Conservation (phyloP, 768 basidiomycete species). For the Tulasnella sp. region DNA sequence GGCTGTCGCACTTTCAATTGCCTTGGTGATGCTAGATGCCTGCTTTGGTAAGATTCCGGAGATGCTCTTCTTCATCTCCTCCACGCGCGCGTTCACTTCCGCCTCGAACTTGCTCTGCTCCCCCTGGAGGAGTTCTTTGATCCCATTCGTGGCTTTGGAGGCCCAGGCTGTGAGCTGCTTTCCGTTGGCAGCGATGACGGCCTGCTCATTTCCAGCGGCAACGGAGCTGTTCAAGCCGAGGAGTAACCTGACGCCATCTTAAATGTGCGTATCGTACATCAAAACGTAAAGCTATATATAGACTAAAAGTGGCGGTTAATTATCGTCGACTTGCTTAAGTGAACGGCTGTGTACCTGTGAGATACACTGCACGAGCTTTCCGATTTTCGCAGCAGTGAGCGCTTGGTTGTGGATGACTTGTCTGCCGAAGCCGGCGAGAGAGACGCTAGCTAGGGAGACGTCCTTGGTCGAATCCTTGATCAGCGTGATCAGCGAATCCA, state of each 20-base stretch:
- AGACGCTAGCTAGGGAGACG: not conserved
- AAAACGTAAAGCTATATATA: not conserved
- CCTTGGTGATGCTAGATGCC: no score
- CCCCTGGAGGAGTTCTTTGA: no score
- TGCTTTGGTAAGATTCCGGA: no score
- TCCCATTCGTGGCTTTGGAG: no score
- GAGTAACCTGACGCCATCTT: not conserved
- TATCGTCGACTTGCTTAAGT: not conserved
- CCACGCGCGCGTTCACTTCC: no score
- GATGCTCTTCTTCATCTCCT: no score
- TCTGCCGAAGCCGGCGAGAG: not conserved
- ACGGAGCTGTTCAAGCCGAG: not conserved
- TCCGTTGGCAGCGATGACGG: no score
- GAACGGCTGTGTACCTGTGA: not conserved
- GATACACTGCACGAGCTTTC: not conserved
- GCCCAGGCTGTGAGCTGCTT: no score
- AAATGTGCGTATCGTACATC: not conserved
- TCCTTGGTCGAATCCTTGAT: not conserved
- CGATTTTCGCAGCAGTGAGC: not conserved
- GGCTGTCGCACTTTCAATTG: no score
- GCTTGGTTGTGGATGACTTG: not conserved
- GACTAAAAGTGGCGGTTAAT: not conserved
- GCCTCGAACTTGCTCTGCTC: no score
- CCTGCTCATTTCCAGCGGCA: not conserved
- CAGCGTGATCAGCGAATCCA: not conserved